Evolutionary conservation across 805 yeast genomes (phyloP).

Genomic region (Ogataea ramenticola): DNA sequence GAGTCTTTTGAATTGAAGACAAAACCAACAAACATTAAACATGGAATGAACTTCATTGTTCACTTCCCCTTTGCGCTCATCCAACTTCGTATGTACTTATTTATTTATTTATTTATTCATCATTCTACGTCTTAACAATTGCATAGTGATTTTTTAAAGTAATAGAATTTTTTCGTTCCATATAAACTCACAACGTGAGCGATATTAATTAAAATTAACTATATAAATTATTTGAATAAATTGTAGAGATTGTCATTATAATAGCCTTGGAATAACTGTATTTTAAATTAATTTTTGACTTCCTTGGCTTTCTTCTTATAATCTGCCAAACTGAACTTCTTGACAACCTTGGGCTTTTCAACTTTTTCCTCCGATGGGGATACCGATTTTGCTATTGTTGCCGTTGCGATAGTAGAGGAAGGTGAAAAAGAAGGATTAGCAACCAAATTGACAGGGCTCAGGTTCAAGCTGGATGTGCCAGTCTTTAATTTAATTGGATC

Average conservation of each 20-base stretch:
- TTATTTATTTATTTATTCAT: neutral
- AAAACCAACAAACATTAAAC: too few species aligned
- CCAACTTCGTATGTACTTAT: neutral
- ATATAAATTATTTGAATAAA: too few species aligned
- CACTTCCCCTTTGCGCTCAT: neutral
- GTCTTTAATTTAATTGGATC: neutral
- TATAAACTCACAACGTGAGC: too few species aligned
- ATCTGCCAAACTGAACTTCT: constrained; percentile 69
- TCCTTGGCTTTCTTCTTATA: constrained; percentile 41
- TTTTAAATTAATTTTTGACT: too few species aligned
- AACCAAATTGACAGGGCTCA: neutral
- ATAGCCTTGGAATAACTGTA: too few species aligned
- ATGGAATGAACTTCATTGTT: too few species aligned
- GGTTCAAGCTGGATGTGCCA: neutral
- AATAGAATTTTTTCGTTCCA: too few species aligned
- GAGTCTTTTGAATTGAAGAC: constrained; percentile 22
- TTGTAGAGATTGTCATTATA: too few species aligned
- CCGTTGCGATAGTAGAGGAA: neutral
- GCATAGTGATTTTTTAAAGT: too few species aligned
- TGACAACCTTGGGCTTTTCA: constrained; percentile 31
- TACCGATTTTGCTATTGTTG: neutral
- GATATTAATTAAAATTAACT: too few species aligned
- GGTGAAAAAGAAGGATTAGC: neutral
- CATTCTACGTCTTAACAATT: neutral
- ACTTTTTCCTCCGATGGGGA: constrained; percentile 3